A percentile compares a stretch with the other conserved stretches of the same genome.
Evolutionary conservation across 179 eudicot species (phyloP).

Genomic region (Spinacia oleracea): DNA sequence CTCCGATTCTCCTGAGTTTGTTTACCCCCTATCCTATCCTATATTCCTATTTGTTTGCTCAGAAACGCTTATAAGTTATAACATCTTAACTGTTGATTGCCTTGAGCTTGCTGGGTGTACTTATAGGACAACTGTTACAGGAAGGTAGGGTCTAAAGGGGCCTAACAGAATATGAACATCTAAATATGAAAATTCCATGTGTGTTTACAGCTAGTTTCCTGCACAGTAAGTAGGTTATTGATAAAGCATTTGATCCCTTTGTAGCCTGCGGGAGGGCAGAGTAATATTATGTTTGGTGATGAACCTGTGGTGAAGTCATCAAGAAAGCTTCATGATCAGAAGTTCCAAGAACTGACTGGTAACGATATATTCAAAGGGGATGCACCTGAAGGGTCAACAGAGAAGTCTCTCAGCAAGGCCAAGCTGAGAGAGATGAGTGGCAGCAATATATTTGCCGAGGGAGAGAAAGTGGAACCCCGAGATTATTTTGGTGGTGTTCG

Average conservation of each 20-base stretch:
- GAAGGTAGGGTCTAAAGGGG: background rate
- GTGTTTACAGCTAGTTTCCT: background rate
- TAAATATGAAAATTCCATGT: background rate
- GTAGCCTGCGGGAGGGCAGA: conserved; percentile 92
- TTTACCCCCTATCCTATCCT: background rate
- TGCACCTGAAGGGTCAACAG: conserved; percentile 57
- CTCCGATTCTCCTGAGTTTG: background rate
- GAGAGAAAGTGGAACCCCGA: conserved; percentile 69
- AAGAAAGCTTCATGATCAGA: conserved; percentile 77
- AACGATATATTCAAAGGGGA: conserved; percentile 85
- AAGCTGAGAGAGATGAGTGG: conserved; percentile 95
- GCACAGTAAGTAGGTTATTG: background rate
- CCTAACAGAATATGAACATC: background rate
- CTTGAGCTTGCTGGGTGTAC: background rate
- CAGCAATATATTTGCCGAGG: conserved; percentile 85
- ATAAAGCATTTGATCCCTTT: conserved; percentile 11
- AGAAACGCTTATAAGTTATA: background rate
- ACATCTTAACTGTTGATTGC: background rate
- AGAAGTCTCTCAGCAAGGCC: conserved; percentile 81
- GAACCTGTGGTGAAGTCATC: conserved; percentile 59
- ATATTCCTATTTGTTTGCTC: background rate
- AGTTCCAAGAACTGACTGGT: conserved; percentile 80
- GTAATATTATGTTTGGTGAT: conserved; percentile 67
- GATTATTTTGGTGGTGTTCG: conserved; percentile 95
- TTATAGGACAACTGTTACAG: background rate